phyloP scores from a whole-genome alignment of 2,329 filamentous ascomycete species.

The Epichloe baconii region DNA sequence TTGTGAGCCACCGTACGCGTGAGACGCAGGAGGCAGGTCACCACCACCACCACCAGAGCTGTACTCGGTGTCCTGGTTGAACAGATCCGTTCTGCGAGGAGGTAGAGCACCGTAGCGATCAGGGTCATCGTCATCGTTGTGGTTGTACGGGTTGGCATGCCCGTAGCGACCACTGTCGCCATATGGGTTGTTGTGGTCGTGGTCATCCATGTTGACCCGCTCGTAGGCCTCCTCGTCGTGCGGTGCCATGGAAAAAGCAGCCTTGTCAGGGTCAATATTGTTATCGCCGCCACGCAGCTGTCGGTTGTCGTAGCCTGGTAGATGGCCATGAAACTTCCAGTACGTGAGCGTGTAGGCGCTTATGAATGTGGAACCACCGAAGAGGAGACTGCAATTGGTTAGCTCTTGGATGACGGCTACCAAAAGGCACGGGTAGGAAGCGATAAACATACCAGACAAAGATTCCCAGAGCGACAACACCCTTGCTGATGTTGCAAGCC shows the following conservation, averaged over 20 bases:
- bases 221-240: conserved; percentile 54
- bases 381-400: conserved; percentile 35
- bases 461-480: conserved; percentile 48
- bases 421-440: not conserved
- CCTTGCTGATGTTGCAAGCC: conserved; percentile 48
- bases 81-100: conserved; percentile 27
- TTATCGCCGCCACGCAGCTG: conserved; percentile 26
- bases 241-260: conserved; percentile 54
- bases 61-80: conserved; percentile 40
- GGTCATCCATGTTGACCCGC: conserved; percentile 44
- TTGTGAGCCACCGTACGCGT: conserved; percentile 20
- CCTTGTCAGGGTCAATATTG: conserved; percentile 56
- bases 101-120: conserved; percentile 27
- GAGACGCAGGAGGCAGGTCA: conserved; percentile 13
- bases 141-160: conserved; percentile 24
- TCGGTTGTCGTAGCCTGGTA: conserved; percentile 47
- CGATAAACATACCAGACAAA: conserved; percentile 42
- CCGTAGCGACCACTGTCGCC: conserved; percentile 21
- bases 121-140: conserved; percentile 26
- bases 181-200: conserved; percentile 27
- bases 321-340: conserved; percentile 46
- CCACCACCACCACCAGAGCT: conserved; percentile 18
- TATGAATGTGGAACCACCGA: conserved; percentile 37
- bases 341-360: conserved; percentile 49
- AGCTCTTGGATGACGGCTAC: not conserved